phyloP scores from a whole-genome alignment of 1,284 basidiomycete species.

The Microbotryomycetes sp. region DNA sequence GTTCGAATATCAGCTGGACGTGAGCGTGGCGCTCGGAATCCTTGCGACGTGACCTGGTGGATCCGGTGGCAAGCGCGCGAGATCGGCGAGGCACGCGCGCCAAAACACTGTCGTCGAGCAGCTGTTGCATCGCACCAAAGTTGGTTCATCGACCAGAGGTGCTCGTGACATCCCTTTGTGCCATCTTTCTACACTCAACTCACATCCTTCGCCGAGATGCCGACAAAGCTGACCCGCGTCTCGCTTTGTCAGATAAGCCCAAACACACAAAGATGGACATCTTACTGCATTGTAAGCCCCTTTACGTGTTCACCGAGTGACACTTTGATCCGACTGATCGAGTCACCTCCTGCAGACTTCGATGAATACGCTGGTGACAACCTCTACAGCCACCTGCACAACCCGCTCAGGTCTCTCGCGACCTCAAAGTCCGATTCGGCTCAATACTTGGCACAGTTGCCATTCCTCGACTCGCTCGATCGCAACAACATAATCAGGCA shows the following conservation, averaged over 20 bases:
- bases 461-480: slow-evolving; percentile 60
- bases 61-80: too few species aligned
- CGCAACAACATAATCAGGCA: slow-evolving; percentile 75
- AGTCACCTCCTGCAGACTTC: slow-evolving; percentile 60
- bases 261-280: not conserved
- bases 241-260: not conserved
- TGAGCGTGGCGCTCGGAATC: too few species aligned
- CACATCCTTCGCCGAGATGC: not conserved
- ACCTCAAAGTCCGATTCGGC: slow-evolving; percentile 39
- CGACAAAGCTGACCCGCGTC: not conserved
- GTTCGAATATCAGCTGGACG: too few species aligned
- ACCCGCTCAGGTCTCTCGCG: slow-evolving; percentile 50
- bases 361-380: slow-evolving; percentile 74
- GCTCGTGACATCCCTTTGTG: not conserved
- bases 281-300: not conserved
- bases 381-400: slow-evolving; percentile 59
- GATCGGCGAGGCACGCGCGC: too few species aligned
- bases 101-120: too few species aligned
- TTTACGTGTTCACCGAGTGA: too few species aligned
- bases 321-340: too few species aligned
- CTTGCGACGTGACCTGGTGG: too few species aligned
- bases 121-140: too few species aligned
- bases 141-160: too few species aligned
- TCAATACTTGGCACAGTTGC: slow-evolving; percentile 37
- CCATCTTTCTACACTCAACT: not conserved